phyloP scores from a whole-genome alignment of 305 asterid genomes.

The Salvia sclarea region DNA sequence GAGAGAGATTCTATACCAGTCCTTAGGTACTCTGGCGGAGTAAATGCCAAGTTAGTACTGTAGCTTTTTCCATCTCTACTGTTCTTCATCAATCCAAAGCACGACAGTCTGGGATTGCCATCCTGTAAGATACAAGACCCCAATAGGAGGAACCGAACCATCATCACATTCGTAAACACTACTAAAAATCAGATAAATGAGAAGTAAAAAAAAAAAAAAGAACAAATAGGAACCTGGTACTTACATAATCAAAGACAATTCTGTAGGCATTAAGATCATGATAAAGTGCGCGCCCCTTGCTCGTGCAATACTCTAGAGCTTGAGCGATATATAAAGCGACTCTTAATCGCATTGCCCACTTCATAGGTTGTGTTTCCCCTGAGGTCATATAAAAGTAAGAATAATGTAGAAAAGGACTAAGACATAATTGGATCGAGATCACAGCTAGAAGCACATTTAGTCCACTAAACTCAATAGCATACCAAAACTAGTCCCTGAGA shows the following conservation, averaged over 20 bases:
- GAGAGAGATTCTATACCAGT: constrained; percentile 54
- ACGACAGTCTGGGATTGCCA: constrained; percentile 83
- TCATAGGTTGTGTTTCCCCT: constrained; percentile 96
- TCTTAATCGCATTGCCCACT: constrained; percentile 96
- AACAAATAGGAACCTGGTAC: constrained; percentile 25
- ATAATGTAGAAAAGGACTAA: constrained; percentile 1
- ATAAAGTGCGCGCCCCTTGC: constrained; percentile 88
- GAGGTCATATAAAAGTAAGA: constrained; percentile 31
- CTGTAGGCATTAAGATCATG: constrained; percentile 97
- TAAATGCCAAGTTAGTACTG: constrained; percentile 94
- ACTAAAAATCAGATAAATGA: constrained; percentile 9
- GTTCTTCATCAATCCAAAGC: constrained; percentile 97
- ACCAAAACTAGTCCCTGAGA: not conserved
- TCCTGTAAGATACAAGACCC: constrained; percentile 49
- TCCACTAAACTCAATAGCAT: not conserved
- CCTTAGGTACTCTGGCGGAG: constrained; percentile 93
- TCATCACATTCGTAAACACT: constrained; percentile 11
- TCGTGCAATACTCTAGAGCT: constrained; percentile 89
- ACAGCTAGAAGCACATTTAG: constrained; percentile 4
- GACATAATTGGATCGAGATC: not conserved
- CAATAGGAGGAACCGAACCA: constrained; percentile 14
- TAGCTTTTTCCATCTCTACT: constrained; percentile 95
- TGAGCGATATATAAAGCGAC: constrained; percentile 90
- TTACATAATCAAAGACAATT: constrained; percentile 85
- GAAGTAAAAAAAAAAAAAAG: not conserved